Evolutionary conservation across 352 stramenopile species (phyloP), one percentile per base, ranked within the genome.

Genomic region (Pythium graminicola): DNA sequence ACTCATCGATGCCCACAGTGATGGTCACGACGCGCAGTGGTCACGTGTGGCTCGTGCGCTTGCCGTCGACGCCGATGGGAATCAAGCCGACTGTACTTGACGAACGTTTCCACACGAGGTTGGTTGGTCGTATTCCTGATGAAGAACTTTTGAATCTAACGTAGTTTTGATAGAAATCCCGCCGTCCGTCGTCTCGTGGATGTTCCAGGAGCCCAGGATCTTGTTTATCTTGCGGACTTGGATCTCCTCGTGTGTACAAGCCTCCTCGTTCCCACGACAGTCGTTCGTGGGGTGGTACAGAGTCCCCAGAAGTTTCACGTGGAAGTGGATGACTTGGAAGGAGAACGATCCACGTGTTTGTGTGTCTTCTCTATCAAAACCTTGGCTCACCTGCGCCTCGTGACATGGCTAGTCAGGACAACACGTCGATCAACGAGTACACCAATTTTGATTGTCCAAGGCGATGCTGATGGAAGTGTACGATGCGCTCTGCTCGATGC

Each of bases 321-420:
- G 1, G 68, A 90, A 38, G 38, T 90, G 7, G 67, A 84, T 1
- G 67, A 69, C 10, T 52, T 90, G 1, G 80, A 90, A 62, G 80
- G 66, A 2, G 73, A 90, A 19, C 75, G 82, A n/a, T 81, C 76
- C 5, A 86, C 73, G 31, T 72, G 64, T 24, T 42, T 69, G 10
- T 22, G 70, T 23, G 65, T 61, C 9, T 1, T 54, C 16, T n/a
- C 39, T 6, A 20, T 11, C 6, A 1, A 11, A n/a, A n/a, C n/a
- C n/a, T n/a, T n/a, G n/a, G 16, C 49, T 62, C 13, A 26, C 56
- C 3, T 33, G n/a, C 24, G 14, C 17, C 28, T 83, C 4, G 26
- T 77, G 23, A 28, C 43, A 7, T 57, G 46, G 28, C 50, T 87
- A 44, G 64, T 83, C 38, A 42, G 9, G 6, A 32, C 23, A 7